phyloP scores from a whole-genome alignment of 2,329 filamentous ascomycete species.

The Huntiella savannae region DNA sequence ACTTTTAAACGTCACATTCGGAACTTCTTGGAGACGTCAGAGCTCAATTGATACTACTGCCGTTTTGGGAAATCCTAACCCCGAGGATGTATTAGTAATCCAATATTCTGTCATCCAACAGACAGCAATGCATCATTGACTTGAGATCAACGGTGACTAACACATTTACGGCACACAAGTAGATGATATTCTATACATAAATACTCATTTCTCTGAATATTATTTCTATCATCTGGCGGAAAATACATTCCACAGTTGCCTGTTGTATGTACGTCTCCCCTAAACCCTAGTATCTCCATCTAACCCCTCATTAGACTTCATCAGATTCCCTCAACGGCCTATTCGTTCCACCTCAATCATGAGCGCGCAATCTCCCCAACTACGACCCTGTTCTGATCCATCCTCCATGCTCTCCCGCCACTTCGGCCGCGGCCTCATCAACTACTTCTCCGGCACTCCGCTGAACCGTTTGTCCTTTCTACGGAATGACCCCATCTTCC shows the following conservation, averaged over 20 bases:
- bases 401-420: conserved; percentile 52
- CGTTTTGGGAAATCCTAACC: background rate
- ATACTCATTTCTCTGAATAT: too few species aligned
- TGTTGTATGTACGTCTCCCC: too few species aligned
- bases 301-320: too few species aligned
- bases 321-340: background rate
- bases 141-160: too few species aligned
- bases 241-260: too few species aligned
- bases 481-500: conserved; percentile 49
- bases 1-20: too few species aligned
- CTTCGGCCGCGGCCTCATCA: conserved; percentile 62
- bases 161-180: too few species aligned
- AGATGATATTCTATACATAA: too few species aligned
- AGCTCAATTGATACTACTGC: background rate
- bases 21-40: background rate
- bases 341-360: background rate
- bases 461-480: conserved; percentile 68
- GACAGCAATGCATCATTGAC: too few species aligned
- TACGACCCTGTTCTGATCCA: conserved; percentile 20
- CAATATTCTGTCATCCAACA: too few species aligned
- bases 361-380: conserved; percentile 5
- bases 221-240: too few species aligned
- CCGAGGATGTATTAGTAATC: conserved; percentile 5
- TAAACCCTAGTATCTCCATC: too few species aligned
- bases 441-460: conserved; percentile 66